Evolutionary conservation across 1,284 basidiomycete species (phyloP), one percentile per base, ranked within the genome.

Genomic region (Garcileccinum viscosum): DNA sequence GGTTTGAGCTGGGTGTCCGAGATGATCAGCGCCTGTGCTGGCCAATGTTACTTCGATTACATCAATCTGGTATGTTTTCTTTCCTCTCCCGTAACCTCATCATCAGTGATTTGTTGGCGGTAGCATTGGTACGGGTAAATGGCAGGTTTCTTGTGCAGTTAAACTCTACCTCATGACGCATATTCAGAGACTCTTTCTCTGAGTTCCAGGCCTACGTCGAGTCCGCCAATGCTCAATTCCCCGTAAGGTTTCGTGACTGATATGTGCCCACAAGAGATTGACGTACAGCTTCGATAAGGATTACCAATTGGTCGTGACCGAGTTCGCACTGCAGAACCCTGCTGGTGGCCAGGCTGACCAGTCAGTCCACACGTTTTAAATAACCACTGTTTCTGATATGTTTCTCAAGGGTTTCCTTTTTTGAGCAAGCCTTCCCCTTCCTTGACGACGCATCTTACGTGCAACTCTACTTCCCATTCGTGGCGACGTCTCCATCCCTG

Each of bases 101-200:
- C 37, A 62, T 33, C 19, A 56, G 19, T 5, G 19, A 1, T 33
- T 14, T 17, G 14, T 44, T 67, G 14, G 24, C 9, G 32, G 9
- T 33, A 77, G 80, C 80, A 81, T 67, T 82, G 80, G 80, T 81
- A 81, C 24, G 82, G 77, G 77, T 80, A 67, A 30, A 70, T 30
- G n/a, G 61, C 30, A 17, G 3, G 17, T 3, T 8, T 22, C 12
- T 44, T 32, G 4, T 58, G 53, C 11, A 15, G 14, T 40, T 17
- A 22, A 8, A 14, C 12, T 15, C 33, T 8, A 24, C 24, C 60
- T 75, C 3, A 71, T 17, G 5, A 59, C 58, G 8, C 59, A 30
- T 38, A 7, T 56, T 14, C 8, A 78, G 81, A 67, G 0, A 5
- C 3, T 70, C 70, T 37, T 80, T 80, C n/a, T 47, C 68, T 12